These are phyloP conservation scores for Suillus lakei DNA, from an alignment of 768 basidiomycete genomes.

Conservation along the genomic window DNA sequence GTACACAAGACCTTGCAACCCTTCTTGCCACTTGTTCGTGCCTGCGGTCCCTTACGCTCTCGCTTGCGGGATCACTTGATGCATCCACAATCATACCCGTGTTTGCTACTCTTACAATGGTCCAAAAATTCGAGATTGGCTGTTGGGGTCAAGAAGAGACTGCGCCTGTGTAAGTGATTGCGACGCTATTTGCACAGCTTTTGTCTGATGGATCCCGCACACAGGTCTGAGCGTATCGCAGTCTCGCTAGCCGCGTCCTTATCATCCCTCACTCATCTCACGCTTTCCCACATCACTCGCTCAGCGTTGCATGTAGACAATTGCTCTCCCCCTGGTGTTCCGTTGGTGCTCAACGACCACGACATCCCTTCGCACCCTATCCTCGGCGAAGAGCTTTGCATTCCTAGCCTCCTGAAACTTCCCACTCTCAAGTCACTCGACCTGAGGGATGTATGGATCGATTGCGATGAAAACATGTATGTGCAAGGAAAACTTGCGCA, in stretches of 20 bases:
- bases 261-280: slow-evolving; percentile 57
- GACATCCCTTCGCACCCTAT: slow-evolving; percentile 60
- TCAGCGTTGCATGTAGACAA: slow-evolving; percentile 69
- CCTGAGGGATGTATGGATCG: slow-evolving; percentile 74
- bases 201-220: neutral
- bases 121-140: slow-evolving; percentile 23
- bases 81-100: slow-evolving; percentile 22
- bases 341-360: slow-evolving; percentile 63
- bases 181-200: slow-evolving; percentile 11
- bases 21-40: slow-evolving; percentile 55
- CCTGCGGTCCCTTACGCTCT: slow-evolving; percentile 37
- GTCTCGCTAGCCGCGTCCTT: slow-evolving; percentile 69
- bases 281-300: slow-evolving; percentile 67
- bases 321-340: slow-evolving; percentile 47
- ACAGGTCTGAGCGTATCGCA: slow-evolving; percentile 59
- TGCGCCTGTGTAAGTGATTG: slow-evolving; percentile 41
- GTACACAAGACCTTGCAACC: slow-evolving; percentile 52
- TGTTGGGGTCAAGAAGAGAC: slow-evolving; percentile 38
- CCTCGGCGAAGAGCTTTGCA: slow-evolving; percentile 59
- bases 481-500: slow-evolving; percentile 14
- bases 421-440: slow-evolving; percentile 63
- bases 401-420: slow-evolving; percentile 70
- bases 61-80: slow-evolving; percentile 32
- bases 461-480: slow-evolving; percentile 33
- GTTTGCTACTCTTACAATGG: slow-evolving; percentile 23